Base-by-base conservation (phyloP, 306 rosid species). In the Sophora flavescens region DNA sequence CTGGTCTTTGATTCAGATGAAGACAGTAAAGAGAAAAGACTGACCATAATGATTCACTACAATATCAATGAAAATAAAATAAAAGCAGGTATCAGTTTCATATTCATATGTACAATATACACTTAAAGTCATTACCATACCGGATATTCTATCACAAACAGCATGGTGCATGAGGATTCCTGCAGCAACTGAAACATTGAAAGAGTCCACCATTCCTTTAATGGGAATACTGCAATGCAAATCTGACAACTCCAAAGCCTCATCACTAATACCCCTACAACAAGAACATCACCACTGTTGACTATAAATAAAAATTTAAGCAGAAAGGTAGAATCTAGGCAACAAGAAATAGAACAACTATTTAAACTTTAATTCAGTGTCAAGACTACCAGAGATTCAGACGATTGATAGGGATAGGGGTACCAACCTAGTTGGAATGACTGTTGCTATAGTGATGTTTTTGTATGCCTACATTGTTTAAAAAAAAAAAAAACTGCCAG, bases 131-230 rank as follows among this genome's bases (percentile, higher is more conserved):
- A 70, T 90, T 91, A 90, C 98, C 96, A 77, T 81, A 22, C 92
- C 92, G 62, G 93, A 84, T 51, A 85, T 86, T 77, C 97, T 84
- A 79, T 95, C 88, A 70, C 87, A 85, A 79, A 95, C 96, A 76
- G 97, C 96, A 45, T 95, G 97, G 86, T 95, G 98, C 97, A 92
- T 90, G 77, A 92, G 89, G 82, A 95, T 85, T 80, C 97, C 97
- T 6, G 97, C 97, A 58, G 97, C 98, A 81, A 95, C 98, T 32
- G 97, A 92, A 76, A 92, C 97, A 80, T 95, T 92, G 85, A 90
- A 92, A 75, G 98, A 95, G 79, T 92, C 97, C 60, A 92, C 97
- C 98, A 92, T 95, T 59, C 98, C 98, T 0, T 89, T 89, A 97
- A 95, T 90, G 3, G 98, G 96, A 78, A 92, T 89, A 81, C 91